These are phyloP conservation scores for Cercospora brassicicola DNA, from an alignment of 2,329 filamentous ascomycete species.

Conservation along the genomic window DNA sequence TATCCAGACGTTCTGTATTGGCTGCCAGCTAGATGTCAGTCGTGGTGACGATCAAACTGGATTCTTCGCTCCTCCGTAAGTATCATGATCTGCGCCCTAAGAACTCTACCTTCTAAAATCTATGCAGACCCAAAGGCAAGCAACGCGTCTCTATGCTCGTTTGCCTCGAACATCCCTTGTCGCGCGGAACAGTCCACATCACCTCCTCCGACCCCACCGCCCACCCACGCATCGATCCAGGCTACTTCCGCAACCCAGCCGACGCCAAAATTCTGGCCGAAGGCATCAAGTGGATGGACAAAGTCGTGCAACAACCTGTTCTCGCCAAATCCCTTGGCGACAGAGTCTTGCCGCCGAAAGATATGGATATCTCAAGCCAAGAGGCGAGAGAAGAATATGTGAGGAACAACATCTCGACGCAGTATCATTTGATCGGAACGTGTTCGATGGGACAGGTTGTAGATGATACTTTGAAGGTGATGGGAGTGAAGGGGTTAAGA, in stretches of 20 bases:
- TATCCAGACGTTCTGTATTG: constrained; percentile 42
- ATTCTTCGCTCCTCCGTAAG: constrained; percentile 37
- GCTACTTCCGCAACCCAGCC: constrained; percentile 35
- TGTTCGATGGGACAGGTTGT: constrained; percentile 41
- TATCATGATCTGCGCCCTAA: background rate
- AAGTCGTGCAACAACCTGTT: constrained; percentile 47
- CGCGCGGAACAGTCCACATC: constrained; percentile 37
- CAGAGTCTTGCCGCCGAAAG: constrained; percentile 39
- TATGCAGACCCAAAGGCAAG: constrained; percentile 32
- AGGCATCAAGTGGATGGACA: constrained; percentile 43
- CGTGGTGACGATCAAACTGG: constrained; percentile 33
- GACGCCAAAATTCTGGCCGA: constrained; percentile 38
- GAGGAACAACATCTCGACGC: constrained; percentile 34
- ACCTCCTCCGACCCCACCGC: constrained; percentile 28
- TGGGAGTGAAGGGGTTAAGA: constrained; percentile 34
- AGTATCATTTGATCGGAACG: constrained; percentile 46
- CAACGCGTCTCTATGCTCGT: constrained; percentile 35
- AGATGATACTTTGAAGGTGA: constrained; percentile 35
- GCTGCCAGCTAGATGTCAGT: constrained; percentile 36
- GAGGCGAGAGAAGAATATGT: constrained; percentile 35
- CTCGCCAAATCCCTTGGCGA: constrained; percentile 46
- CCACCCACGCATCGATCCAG: constrained; percentile 38
- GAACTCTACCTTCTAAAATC: background rate
- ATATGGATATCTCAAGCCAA: constrained; percentile 30
- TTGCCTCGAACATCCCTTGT: constrained; percentile 35